A percentile compares a stretch with the other conserved stretches of the same genome.
These are phyloP conservation scores for Baorangia bicolor DNA, from an alignment of 768 basidiomycete genomes.

Conservation along the genomic window DNA sequence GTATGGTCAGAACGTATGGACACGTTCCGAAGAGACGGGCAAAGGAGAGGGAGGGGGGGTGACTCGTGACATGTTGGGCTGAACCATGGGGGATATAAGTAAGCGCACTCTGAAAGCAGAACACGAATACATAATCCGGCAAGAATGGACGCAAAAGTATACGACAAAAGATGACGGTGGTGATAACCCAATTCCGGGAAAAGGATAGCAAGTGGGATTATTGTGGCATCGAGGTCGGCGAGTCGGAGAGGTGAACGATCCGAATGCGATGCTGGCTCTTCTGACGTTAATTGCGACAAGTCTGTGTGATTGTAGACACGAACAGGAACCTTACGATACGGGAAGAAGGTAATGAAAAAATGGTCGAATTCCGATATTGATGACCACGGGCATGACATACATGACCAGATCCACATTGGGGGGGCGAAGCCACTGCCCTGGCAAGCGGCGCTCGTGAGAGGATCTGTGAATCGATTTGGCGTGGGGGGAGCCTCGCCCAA, in stretches of 20 bases:
- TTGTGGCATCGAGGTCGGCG: background rate
- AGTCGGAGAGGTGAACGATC: slow-evolving; percentile 1
- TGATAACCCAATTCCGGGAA: slow-evolving; percentile 12
- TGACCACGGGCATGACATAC: slow-evolving; percentile 8
- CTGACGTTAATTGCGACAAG: slow-evolving; percentile 24
- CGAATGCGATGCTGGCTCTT: slow-evolving; percentile 4
- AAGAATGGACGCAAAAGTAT: background rate
- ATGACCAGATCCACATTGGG: slow-evolving; percentile 6
- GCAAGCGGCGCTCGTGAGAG: slow-evolving; percentile 23
- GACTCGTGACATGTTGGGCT: background rate
- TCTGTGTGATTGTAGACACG: slow-evolving; percentile 4
- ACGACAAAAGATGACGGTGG: background rate
- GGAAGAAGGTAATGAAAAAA: slow-evolving; percentile 6
- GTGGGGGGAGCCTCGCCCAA: slow-evolving; percentile 2
- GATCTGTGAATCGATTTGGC: slow-evolving; percentile 21
- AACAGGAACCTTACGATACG: slow-evolving; percentile 4
- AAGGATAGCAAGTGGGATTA: background rate
- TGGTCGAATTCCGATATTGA: slow-evolving; percentile 20
- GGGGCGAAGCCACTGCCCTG: background rate
- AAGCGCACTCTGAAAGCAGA: background rate
- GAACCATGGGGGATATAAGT: slow-evolving; percentile 20
- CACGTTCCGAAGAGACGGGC: background rate
- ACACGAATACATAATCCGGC: slow-evolving; percentile 2
- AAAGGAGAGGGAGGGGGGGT: slow-evolving; percentile 2
- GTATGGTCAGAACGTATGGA: background rate